Evolutionary conservation across 345 rosid species (phyloP).

Genomic region (Brassica nigra): DNA sequence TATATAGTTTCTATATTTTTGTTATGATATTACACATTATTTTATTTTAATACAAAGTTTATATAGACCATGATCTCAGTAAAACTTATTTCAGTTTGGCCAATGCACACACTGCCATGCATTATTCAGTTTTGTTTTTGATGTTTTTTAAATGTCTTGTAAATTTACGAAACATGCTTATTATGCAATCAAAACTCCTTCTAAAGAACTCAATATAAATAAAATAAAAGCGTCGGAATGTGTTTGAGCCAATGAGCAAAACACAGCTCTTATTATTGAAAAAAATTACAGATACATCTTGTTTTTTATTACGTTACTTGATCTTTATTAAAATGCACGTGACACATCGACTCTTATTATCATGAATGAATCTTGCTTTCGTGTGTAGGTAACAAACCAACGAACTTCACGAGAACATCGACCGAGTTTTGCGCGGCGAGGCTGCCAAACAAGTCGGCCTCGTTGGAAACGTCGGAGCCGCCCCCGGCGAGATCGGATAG

Average conservation of each 20-base stretch:
- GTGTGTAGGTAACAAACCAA: constrained; percentile 40
- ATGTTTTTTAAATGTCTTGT: too few relatives aligned
- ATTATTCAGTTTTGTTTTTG: too few relatives aligned
- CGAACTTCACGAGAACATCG: constrained; percentile 47
- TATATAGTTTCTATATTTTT: too few relatives aligned
- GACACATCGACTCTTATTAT: background rate
- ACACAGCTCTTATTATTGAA: background rate
- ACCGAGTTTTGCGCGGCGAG: constrained; percentile 68
- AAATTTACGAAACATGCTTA: too few relatives aligned
- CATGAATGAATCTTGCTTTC: background rate
- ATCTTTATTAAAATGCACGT: background rate
- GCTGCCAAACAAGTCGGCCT: constrained; percentile 49
- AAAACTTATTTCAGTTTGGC: too few relatives aligned
- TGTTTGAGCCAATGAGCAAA: background rate
- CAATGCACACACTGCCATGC: too few relatives aligned
- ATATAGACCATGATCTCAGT: too few relatives aligned
- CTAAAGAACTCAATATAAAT: too few relatives aligned
- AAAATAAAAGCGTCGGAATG: too few relatives aligned
- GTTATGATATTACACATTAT: too few relatives aligned
- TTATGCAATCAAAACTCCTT: too few relatives aligned
- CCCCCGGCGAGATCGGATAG: constrained; percentile 84
- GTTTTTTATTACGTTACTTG: background rate
- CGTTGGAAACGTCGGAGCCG: constrained; percentile 60
- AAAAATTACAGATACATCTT: background rate
- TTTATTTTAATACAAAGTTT: too few relatives aligned